Evolutionary conservation across 805 yeast species (phyloP).

Genomic region (Yarrowia sp.): DNA sequence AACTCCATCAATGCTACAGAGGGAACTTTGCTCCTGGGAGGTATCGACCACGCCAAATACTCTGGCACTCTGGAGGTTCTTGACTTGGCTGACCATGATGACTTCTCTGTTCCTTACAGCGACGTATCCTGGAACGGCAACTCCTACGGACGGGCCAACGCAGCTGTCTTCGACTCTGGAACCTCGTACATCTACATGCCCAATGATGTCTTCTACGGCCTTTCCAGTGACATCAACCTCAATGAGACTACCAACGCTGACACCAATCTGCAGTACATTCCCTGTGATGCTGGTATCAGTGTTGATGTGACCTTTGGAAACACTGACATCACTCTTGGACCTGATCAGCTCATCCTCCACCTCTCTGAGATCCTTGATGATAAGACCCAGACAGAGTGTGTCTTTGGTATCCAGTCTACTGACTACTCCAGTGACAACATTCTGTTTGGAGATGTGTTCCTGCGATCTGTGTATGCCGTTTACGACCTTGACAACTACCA

Average conservation of each 20-base stretch:
- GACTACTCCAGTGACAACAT: slow-evolving; percentile 44
- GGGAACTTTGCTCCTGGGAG: slow-evolving; percentile 54
- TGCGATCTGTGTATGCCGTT: slow-evolving; percentile 70
- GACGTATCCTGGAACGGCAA: slow-evolving; percentile 30
- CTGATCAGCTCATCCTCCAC: slow-evolving; percentile 5
- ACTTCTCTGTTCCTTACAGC: slow-evolving; percentile 42
- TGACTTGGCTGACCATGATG: slow-evolving; percentile 45
- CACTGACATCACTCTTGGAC: background rate
- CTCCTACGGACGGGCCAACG: slow-evolving; percentile 9
- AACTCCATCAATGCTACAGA: slow-evolving; percentile 45
- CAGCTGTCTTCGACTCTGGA: slow-evolving; percentile 64
- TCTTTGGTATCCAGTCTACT: slow-evolving; percentile 47
- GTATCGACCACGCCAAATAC: slow-evolving; percentile 53
- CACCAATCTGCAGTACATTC: slow-evolving; percentile 39
- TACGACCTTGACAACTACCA: slow-evolving; percentile 63
- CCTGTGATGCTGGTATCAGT: slow-evolving; percentile 9
- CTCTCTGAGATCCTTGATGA: slow-evolving; percentile 7
- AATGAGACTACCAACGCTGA: slow-evolving; percentile 10
- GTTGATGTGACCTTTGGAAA: slow-evolving; percentile 41
- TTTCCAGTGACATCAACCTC: slow-evolving; percentile 4
- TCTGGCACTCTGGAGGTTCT: slow-evolving; percentile 48
- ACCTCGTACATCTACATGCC: slow-evolving; percentile 62
- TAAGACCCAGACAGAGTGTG: slow-evolving; percentile 40
- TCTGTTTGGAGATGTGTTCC: slow-evolving; percentile 63
- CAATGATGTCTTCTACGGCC: slow-evolving; percentile 1